phyloP scores from a whole-genome alignment of 1,284 basidiomycete species.

The Rhodotorula sp. region DNA sequence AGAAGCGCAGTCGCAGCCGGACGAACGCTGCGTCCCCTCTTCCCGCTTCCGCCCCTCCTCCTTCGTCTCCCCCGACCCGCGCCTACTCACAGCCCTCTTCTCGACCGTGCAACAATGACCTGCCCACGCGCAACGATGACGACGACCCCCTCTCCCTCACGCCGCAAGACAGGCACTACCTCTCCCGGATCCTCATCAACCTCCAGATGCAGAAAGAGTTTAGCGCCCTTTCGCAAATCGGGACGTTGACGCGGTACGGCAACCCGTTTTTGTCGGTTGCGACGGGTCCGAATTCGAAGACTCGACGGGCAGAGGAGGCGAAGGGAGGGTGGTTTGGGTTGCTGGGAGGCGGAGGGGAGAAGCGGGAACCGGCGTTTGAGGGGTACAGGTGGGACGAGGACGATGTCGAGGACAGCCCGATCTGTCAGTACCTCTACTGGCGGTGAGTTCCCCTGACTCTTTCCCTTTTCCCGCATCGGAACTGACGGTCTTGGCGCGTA shows the following conservation, averaged over 20 bases:
- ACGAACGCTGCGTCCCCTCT: too few species aligned
- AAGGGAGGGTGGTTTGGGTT: conserved; percentile 6
- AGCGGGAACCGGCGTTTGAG: conserved; percentile 15
- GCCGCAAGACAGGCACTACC: conserved; percentile 34
- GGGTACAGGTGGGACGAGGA: conserved; percentile 24
- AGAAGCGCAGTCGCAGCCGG: too few species aligned
- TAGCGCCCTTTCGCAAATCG: conserved; percentile 29
- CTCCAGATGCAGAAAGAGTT: conserved; percentile 34
- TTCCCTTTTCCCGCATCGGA: not conserved
- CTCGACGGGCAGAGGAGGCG: not conserved
- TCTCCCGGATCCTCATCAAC: conserved; percentile 33
- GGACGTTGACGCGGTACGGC: conserved; percentile 29
- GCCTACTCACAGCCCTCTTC: too few species aligned
- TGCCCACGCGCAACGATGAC: too few species aligned
- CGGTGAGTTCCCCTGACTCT: conserved; percentile 1
- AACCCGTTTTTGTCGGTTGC: conserved; percentile 30
- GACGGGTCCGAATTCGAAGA: conserved; percentile 34
- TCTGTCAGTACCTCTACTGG: conserved; percentile 32
- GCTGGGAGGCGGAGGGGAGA: conserved; percentile 6
- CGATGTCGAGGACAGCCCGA: conserved; percentile 13
- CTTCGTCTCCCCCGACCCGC: too few species aligned
- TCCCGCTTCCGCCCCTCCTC: too few species aligned
- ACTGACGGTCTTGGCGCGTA: not conserved
- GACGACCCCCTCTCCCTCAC: conserved; percentile 4
- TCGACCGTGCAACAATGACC: too few species aligned